Evolutionary conservation across 2,329 filamentous ascomycete species (phyloP), one percentile per base, ranked within the genome.

Genomic region (Periconia sp.): DNA sequence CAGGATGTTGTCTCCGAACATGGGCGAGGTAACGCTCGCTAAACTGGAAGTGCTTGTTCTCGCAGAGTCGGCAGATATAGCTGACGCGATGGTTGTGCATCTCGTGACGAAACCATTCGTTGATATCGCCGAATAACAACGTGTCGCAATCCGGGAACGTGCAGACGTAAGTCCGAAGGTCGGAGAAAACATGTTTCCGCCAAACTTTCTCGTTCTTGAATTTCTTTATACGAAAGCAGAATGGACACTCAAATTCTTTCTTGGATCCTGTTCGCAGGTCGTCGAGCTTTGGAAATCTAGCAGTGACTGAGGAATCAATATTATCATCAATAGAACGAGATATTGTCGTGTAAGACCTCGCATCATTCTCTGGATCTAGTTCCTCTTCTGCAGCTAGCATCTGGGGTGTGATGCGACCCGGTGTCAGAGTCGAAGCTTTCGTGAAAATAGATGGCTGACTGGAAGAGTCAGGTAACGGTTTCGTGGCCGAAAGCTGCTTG

Each of bases 31-130:
- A 54, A 4, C 21, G 12, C 2, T 49, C 36, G n/a, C 38, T 26
- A 1, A 12, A 8, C 4, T 33, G 9, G 29, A 42, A 55, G 0
- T 11, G 26, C n/a, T 18, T 50, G 12, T 18, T 13, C 18, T 28
- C 8, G 39, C 54, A 57, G 12, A 57, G 26, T 9, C 4, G 11
- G 22, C 55, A 58, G 1, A 5, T 18, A 19, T 46, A 58, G 16
- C 10, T 21, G 6, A 50, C 30, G 13, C 50, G 53, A 29, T 56
- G 55, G 11, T 22, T 34, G n/a, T 43, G 26, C 46, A 58, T 46
- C 28, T 58, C 55, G 23, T 58, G 55, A 1, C 23, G 23, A 36
- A 54, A 58, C 53, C 55, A 58, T 17, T 49, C 37, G 25, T 58
- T 53, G 17, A 46, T 42, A 13, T 54, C 40, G 0, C 36, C 28